Evolutionary conservation across 345 rosid species (phyloP).

Genomic region (Salix arbutifolia): DNA sequence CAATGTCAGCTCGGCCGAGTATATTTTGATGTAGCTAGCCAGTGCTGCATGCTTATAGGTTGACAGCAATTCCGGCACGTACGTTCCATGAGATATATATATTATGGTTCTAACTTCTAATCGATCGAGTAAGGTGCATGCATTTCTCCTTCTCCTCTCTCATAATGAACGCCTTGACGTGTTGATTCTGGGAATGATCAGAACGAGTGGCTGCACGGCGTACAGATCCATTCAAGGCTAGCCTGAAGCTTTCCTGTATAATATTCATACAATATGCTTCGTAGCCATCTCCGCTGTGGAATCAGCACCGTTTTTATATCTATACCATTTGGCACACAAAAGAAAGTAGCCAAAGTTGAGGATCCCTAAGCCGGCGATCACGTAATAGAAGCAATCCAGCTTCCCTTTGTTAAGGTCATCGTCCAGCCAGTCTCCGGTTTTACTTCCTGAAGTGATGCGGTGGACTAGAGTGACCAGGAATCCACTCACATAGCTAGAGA

Average conservation of each 20-base stretch:
- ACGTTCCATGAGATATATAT: too few species aligned
- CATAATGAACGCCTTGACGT: neutral
- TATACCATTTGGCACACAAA: constrained; percentile 8
- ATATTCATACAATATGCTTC: neutral
- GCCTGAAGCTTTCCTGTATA: neutral
- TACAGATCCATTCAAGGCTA: neutral
- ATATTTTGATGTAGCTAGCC: neutral
- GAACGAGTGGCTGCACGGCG: neutral
- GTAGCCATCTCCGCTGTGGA: neutral
- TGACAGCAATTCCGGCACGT: neutral
- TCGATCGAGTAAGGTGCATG: neutral
- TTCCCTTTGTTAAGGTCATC: constrained; percentile 25
- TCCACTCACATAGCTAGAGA: constrained; percentile 1
- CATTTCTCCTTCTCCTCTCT: neutral
- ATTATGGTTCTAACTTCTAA: neutral
- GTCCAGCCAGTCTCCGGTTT: constrained; percentile 19
- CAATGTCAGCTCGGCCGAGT: neutral
- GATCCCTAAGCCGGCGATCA: constrained; percentile 13
- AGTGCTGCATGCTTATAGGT: neutral
- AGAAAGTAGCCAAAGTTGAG: constrained; percentile 21
- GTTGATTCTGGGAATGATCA: neutral
- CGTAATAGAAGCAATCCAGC: constrained; percentile 20
- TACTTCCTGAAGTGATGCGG: neutral
- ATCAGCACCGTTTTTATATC: constrained; percentile 1
- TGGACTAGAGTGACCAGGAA: constrained; percentile 14